phyloP scores from a whole-genome alignment of 345 rosid species.

The Mercurialis annua region DNA sequence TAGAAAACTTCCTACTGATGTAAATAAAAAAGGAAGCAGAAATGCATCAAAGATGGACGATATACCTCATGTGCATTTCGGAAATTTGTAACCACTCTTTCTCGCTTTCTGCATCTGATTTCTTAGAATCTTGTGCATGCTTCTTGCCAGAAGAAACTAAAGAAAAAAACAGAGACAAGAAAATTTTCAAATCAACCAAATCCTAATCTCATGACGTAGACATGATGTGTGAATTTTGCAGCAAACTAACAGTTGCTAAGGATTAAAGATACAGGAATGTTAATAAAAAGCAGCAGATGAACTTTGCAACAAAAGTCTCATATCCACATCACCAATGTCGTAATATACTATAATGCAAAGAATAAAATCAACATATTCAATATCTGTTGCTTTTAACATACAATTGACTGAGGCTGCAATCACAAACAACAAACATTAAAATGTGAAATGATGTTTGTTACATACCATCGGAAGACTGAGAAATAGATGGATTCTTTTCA shows the following conservation, averaged over 20 bases:
- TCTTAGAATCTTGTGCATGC: conserved; percentile 30
- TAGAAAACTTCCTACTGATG: neutral
- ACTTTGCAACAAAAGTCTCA: too few relatives aligned
- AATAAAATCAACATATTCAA: neutral
- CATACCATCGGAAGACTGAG: conserved; percentile 61
- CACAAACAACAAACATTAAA: conserved; percentile 2
- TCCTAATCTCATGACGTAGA: neutral
- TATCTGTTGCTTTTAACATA: neutral
- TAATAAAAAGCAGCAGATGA: neutral
- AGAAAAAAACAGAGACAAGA: neutral
- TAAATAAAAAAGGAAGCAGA: neutral
- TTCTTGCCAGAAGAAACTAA: conserved; percentile 23
- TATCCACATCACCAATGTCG: neutral
- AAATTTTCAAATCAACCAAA: neutral
- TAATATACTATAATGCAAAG: neutral
- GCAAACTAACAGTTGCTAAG: too few relatives aligned
- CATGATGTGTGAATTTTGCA: neutral
- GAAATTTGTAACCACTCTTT: conserved; percentile 66
- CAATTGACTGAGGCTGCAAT: neutral
- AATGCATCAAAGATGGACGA: neutral
- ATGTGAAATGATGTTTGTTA: conserved; percentile 2
- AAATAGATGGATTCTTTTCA: conserved; percentile 68
- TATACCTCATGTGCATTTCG: conserved; percentile 64
- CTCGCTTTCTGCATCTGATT: conserved; percentile 41
- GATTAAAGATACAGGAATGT: neutral